Evolutionary conservation across 2,329 filamentous ascomycete genomes (phyloP), one percentile per base, ranked within the genome.

Genomic region (Madurella mycetomatis): DNA sequence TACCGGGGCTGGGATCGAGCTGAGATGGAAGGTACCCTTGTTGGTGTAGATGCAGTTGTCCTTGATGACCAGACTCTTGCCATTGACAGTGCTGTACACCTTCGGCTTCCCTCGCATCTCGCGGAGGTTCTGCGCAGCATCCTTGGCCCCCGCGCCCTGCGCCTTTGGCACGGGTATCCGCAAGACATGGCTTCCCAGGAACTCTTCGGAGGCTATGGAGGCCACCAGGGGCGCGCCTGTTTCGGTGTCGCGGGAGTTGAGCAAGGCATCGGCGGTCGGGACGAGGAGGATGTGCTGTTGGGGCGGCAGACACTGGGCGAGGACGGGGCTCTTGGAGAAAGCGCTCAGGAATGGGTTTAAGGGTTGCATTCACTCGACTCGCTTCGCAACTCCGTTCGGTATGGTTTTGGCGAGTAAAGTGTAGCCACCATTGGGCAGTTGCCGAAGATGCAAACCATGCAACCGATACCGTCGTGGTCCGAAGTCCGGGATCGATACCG

Each of bases 311-410:
- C 94, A 97, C 85, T 97, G 92, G 67, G 87, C 79, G 65, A 88
- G 87, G 70, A 96, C 82, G 72, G 90, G 85, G 83, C 91, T 97
- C 79, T 90, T 91, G 82, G 96, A 96, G 85, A 99, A 97, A 81
- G 92, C 91, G 80, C 89, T 87, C 73, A 99, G 82, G 76, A 96
- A 97, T 72, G 94, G 94, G 77, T 99, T 99, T 85, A 97, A 82
- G 78, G 94, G 90, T 86, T 92, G 92, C 92, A 96, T 96, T 85
- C 87, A 69, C 64, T 68, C 67, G 61, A 65, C 62, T 55, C 51
- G 59, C 39, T 55, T 40, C 53, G 60, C 60, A 56, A 54, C 56
- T 54, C 55, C 56, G 51, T 48, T 60, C 51, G 55, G 17, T 57
- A 45, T 59, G 47, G 49, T 44, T 54, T 61, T 43, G 48, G 25